Percentiles rank a stretch among this genome's conserved stretches.
phyloP scores from a whole-genome alignment of 257 asterid species.

The Ilex asprella region DNA sequence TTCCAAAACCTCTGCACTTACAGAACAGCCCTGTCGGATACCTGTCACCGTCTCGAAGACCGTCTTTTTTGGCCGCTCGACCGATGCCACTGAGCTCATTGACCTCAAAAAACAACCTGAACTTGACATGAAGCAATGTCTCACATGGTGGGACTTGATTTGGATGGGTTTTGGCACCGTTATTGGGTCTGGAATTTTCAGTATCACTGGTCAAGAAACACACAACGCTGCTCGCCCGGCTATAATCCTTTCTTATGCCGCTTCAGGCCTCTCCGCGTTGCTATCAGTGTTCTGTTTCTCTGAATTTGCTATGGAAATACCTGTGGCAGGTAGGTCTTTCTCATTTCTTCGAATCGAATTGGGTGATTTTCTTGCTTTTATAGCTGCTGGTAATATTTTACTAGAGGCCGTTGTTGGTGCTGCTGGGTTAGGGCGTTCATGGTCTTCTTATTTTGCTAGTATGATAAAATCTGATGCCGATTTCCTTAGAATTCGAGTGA shows the following conservation, averaged over 20 bases:
- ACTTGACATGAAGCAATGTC: constrained; percentile 61
- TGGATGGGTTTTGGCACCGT: constrained; percentile 96
- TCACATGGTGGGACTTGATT: constrained; percentile 92
- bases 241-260: constrained; percentile 66
- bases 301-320: constrained; percentile 86
- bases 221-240: constrained; percentile 77
- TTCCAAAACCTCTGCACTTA: constrained; percentile 53
- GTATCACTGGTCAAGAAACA: constrained; percentile 79
- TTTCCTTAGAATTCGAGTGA: constrained; percentile 45
- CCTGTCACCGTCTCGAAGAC: constrained; percentile 70
- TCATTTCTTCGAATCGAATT: constrained; percentile 77
- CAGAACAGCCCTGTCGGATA: constrained; percentile 48
- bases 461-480: constrained; percentile 51
- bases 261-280: constrained; percentile 82
- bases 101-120: constrained; percentile 59
- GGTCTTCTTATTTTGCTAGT: constrained; percentile 83
- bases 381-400: constrained; percentile 84
- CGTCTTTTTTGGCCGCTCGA: constrained; percentile 62
- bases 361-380: constrained; percentile 87
- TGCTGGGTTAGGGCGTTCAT: constrained; percentile 91
- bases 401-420: constrained; percentile 88
- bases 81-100: constrained; percentile 56
- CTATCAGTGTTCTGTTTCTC: constrained; percentile 85
- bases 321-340: constrained; percentile 91
- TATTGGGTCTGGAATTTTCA: constrained; percentile 90